Percentiles rank a stretch among this genome's conserved stretches.
These are phyloP conservation scores for Annulohypoxylon truncatum DNA, from an alignment of 2,329 filamentous ascomycete genomes.

Conservation along the genomic window DNA sequence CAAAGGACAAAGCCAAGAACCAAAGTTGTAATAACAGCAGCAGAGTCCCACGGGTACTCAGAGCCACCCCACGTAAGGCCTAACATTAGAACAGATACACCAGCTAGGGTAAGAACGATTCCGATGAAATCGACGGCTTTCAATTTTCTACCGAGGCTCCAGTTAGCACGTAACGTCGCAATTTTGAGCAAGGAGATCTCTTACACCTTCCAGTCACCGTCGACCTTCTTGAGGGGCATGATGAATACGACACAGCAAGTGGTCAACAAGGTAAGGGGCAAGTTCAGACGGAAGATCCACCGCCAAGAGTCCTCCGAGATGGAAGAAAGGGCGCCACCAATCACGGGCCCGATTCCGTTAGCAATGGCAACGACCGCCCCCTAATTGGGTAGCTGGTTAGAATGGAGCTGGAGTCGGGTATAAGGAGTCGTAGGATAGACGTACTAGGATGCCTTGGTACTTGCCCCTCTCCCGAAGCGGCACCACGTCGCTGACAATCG, in stretches of 20 bases:
- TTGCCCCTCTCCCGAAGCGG: constrained; percentile 48
- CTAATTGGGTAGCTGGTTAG: constrained; percentile 34
- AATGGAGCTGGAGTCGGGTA: not conserved
- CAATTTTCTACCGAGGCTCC: constrained; percentile 53
- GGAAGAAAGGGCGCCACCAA: constrained; percentile 63
- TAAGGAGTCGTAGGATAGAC: constrained; percentile 11
- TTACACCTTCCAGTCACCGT: constrained; percentile 62
- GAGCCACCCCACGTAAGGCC: constrained; percentile 70
- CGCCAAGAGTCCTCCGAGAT: constrained; percentile 60
- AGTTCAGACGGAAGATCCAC: constrained; percentile 66
- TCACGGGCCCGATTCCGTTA: constrained; percentile 65
- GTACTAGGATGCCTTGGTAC: constrained; percentile 55
- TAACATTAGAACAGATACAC: constrained; percentile 60
- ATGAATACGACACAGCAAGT: constrained; percentile 63
- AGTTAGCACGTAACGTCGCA: not conserved
- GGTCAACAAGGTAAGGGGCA: constrained; percentile 62
- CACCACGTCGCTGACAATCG: constrained; percentile 49
- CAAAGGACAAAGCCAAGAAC: constrained; percentile 61
- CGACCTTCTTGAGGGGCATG: constrained; percentile 67
- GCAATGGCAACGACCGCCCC: constrained; percentile 64
- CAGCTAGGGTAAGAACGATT: constrained; percentile 58
- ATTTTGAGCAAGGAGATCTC: constrained; percentile 16
- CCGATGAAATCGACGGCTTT: constrained; percentile 64
- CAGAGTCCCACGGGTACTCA: constrained; percentile 66
- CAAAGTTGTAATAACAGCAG: constrained; percentile 65